Conservation (phyloP, 2,329 filamentous ascomycete genomes). For the Decorospora gaudefroyi region DNA sequence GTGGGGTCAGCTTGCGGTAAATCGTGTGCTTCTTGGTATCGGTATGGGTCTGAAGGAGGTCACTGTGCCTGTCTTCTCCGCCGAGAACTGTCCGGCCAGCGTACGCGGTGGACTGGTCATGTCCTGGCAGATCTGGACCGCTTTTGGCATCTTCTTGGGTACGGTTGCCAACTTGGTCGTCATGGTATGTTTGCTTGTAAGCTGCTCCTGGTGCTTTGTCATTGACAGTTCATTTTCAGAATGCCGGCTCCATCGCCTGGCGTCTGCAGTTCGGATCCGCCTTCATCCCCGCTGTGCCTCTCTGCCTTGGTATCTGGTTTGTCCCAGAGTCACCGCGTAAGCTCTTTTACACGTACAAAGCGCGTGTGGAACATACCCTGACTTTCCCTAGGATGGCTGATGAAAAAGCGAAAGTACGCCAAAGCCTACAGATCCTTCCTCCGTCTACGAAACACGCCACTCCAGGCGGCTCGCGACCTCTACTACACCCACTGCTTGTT, state of each 20-base stretch:
- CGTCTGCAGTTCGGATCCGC: slow-evolving; percentile 49
- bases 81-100: slow-evolving; percentile 54
- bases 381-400: slow-evolving; percentile 47
- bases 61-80: slow-evolving; percentile 54
- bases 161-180: slow-evolving; percentile 50
- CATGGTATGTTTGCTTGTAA: slow-evolving; percentile 19
- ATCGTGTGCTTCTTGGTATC: slow-evolving; percentile 46
- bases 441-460: slow-evolving; percentile 46
- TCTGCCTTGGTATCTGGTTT: slow-evolving; percentile 49
- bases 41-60: slow-evolving; percentile 54
- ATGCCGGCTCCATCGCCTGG: slow-evolving; percentile 46
- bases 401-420: slow-evolving; percentile 49
- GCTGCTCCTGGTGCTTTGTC: neutral
- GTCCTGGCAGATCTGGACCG: slow-evolving; percentile 53
- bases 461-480: slow-evolving; percentile 51
- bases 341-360: too few species aligned
- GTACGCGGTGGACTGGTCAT: slow-evolving; percentile 57
- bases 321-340: slow-evolving; percentile 49
- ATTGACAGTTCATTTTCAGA: slow-evolving; percentile 15
- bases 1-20: slow-evolving; percentile 49
- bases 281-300: slow-evolving; percentile 48
- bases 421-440: slow-evolving; percentile 49
- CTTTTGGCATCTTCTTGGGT: slow-evolving; percentile 54
- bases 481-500: slow-evolving; percentile 50
- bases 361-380: too few species aligned